Evolutionary conservation across 768 basidiomycete species (phyloP), one percentile per base, ranked within the genome.

Genomic region (Suillus paluster): DNA sequence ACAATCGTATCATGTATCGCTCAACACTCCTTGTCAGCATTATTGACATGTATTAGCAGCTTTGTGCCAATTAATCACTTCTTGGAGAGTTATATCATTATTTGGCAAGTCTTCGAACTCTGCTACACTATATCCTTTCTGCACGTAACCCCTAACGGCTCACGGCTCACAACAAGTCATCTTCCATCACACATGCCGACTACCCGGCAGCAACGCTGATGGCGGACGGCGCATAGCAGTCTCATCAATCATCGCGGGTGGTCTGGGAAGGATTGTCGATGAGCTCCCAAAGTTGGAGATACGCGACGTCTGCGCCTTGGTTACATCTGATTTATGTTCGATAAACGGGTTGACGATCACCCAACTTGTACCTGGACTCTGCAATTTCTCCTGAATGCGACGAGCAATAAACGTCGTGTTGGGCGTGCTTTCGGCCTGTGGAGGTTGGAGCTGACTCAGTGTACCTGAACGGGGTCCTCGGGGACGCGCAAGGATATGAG

Each of bases 361-460:
- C 54, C 54, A 55, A 2, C 36, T n/a, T 7, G 63, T 66, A 39
- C 62, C 66, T 45, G 23, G 44, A 45, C 19, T 69, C 45, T 71
- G 67, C 30, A 77, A 69, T 64, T 81, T 83, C 57, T 81, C 77
- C 59, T 80, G 78, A 5, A 82, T 78, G 52, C 81, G 81, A 38
- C 67, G 64, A 39, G 80, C 70, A 71, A 86, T 84, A 5, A 77
- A 76, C 21, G 80, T 77, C 21, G 72, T 74, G 46, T 67, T 65
- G 57, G 68, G 67, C 38, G 67, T 64, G 65, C 67, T 68, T 66
- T 69, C 60, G 63, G 65, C 63, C 61, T 68, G 64, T 41, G 68
- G 48, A 66, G 19, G 59, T 67, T 54, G 67, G 66, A 23, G 45
- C n/a, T 27, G 44, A 30, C 21, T 54, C 10, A 38, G 49, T 15